Evolutionary conservation across 1,139 yeast species (phyloP).

Genomic region (Candida tropicalis): DNA sequence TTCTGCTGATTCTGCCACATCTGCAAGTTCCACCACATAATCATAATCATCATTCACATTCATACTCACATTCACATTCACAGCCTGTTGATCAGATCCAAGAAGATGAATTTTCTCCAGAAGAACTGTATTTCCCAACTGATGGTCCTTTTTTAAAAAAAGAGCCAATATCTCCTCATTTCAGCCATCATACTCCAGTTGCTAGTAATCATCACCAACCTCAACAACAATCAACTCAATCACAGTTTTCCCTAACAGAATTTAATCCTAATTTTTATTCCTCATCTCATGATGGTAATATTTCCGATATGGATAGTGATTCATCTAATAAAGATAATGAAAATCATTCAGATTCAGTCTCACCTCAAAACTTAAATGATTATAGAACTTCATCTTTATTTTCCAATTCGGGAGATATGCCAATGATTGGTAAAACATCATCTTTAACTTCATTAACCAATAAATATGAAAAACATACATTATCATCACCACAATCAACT

Average conservation of each 20-base stretch:
- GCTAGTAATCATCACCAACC: constrained; percentile 4
- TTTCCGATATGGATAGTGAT: constrained; percentile 17
- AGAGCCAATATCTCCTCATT: constrained; percentile 1
- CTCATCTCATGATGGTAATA: not conserved
- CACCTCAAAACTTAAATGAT: constrained; percentile 11
- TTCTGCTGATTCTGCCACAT: not conserved
- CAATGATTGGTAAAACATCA: constrained; percentile 16
- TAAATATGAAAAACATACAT: constrained; percentile 31
- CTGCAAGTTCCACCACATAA: too few species aligned
- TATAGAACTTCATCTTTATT: constrained; percentile 13
- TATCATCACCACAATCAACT: constrained; percentile 27
- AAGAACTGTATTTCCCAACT: constrained; percentile 1
- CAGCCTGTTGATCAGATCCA: not conserved
- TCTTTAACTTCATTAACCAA: constrained; percentile 25
- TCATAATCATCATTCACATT: not conserved
- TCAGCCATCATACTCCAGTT: constrained; percentile 9
- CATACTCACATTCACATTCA: too few species aligned
- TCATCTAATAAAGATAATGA: constrained; percentile 7
- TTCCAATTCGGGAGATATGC: constrained; percentile 11
- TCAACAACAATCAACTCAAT: not conserved
- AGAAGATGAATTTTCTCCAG: constrained; percentile 3
- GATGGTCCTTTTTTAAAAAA: constrained; percentile 3
- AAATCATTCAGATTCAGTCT: constrained; percentile 6
- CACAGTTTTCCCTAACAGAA: constrained; percentile 1
- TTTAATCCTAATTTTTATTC: constrained; percentile 3